Evolutionary conservation across 2,329 filamentous ascomycete genomes (phyloP).

Genomic region (Beauveria rudraprayagi): DNA sequence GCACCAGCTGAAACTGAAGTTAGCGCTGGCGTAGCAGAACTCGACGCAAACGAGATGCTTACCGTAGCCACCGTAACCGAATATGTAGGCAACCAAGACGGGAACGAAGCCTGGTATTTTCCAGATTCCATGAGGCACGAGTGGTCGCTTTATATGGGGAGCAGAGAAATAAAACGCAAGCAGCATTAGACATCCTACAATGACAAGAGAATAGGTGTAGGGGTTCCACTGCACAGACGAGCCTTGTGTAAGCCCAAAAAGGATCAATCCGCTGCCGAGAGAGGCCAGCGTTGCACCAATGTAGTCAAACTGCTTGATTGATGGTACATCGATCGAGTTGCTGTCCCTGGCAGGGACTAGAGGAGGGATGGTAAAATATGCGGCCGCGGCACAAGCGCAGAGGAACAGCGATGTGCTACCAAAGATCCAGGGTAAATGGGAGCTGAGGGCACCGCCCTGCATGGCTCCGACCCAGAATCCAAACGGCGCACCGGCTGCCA

Average conservation of each 20-base stretch:
- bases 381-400: background rate
- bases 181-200: slow-evolving; percentile 6
- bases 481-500: slow-evolving; percentile 10
- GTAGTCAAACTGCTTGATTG: slow-evolving; percentile 7
- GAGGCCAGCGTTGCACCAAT: slow-evolving; percentile 4
- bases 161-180: slow-evolving; percentile 2
- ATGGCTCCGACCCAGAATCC: slow-evolving; percentile 10
- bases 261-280: slow-evolving; percentile 4
- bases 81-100: background rate
- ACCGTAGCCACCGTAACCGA: slow-evolving; percentile 8
- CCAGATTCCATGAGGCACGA: background rate
- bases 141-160: background rate
- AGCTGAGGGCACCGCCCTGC: slow-evolving; percentile 9
- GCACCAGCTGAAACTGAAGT: slow-evolving; percentile 16
- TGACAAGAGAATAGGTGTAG: slow-evolving; percentile 7
- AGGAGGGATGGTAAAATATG: slow-evolving; percentile 7
- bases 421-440: slow-evolving; percentile 12
- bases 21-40: background rate
- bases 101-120: slow-evolving; percentile 3
- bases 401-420: slow-evolving; percentile 11
- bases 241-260: slow-evolving; percentile 9
- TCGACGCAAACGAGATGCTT: background rate
- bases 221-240: slow-evolving; percentile 7
- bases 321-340: background rate
- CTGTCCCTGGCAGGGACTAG: slow-evolving; percentile 6